Evolutionary conservation across 1,284 basidiomycete species (phyloP).

Genomic region (Apiotrichum mycotoxinovorans): DNA sequence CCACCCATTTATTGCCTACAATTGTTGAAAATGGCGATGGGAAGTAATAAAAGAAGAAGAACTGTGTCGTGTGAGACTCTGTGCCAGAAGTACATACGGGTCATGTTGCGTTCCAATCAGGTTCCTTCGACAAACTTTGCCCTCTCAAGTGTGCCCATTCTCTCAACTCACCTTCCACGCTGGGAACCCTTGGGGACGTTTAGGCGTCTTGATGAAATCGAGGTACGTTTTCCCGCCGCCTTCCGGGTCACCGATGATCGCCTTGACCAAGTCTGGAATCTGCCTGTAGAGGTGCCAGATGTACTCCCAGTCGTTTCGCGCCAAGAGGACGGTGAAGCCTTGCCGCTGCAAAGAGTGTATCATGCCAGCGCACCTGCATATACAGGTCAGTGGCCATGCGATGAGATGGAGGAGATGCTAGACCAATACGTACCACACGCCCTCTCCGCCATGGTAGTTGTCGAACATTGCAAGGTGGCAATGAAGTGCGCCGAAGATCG

Average conservation of each 20-base stretch:
- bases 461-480: no score
- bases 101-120: neutral
- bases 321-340: slow-evolving; percentile 27
- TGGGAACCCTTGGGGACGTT: slow-evolving; percentile 22
- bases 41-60: slow-evolving; percentile 25
- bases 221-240: slow-evolving; percentile 9
- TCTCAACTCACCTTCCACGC: slow-evolving; percentile 33
- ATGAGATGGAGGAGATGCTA: no score
- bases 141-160: no score
- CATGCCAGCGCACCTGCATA: slow-evolving; percentile 13
- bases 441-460: no score
- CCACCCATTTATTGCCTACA: slow-evolving; percentile 23
- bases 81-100: neutral
- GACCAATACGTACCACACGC: no score
- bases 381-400: no score
- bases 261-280: slow-evolving; percentile 22
- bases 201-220: slow-evolving; percentile 7
- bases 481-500: no score
- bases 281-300: slow-evolving; percentile 27
- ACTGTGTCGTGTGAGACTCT: slow-evolving; percentile 7
- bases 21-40: slow-evolving; percentile 14
- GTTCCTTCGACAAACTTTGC: no score
- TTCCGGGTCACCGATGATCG: slow-evolving; percentile 14
- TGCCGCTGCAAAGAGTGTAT: slow-evolving; percentile 18
- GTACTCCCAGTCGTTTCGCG: slow-evolving; percentile 25